Conservation (phyloP, 768 basidiomycete genomes). For the Mycena metata region DNA sequence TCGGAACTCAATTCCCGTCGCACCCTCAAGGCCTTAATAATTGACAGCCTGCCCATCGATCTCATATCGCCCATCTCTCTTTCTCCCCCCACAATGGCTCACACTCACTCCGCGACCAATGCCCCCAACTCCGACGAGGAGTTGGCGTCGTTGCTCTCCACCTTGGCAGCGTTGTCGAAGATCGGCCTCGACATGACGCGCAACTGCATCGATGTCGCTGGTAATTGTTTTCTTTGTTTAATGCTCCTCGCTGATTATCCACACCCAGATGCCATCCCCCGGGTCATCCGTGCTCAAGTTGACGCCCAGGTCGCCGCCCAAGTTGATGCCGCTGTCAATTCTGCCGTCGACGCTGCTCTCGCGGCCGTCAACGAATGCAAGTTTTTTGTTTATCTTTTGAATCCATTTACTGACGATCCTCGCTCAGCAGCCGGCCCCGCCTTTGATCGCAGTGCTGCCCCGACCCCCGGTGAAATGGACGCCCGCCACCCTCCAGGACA, state of each 20-base stretch:
- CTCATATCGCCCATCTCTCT: too few relatives aligned
- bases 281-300: background rate
- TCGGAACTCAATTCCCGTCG: too few relatives aligned
- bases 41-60: background rate
- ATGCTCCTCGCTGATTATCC: background rate
- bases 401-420: too few relatives aligned
- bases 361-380: too few relatives aligned
- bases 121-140: slow-evolving; percentile 5
- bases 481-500: background rate
- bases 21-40: background rate
- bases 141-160: slow-evolving; percentile 11
- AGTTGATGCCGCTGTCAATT: background rate
- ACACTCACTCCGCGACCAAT: background rate
- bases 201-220: slow-evolving; percentile 4
- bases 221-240: background rate
- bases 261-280: background rate
- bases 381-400: too few relatives aligned
- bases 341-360: background rate
- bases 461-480: background rate
- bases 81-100: background rate
- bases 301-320: background rate
- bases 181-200: slow-evolving; percentile 6
- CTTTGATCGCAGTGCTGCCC: background rate
- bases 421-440: background rate
- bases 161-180: background rate